These are phyloP conservation scores for Solanum dulcamara DNA, from an alignment of 257 asterid species.

Conservation along the genomic window DNA sequence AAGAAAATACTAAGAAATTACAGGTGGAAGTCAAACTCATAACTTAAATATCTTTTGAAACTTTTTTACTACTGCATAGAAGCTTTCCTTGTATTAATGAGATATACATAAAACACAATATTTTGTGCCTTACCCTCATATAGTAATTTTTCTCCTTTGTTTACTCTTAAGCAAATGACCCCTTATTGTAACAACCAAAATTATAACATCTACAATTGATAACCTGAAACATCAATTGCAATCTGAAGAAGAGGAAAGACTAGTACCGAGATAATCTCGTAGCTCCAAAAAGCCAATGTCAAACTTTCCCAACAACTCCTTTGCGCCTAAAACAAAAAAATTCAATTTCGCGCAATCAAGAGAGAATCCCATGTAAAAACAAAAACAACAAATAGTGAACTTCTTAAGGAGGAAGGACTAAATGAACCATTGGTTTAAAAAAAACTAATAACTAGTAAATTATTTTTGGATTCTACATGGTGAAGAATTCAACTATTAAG, in stretches of 20 bases:
- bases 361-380: not conserved
- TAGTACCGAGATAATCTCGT: slow-evolving; percentile 70
- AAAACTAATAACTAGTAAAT: not conserved
- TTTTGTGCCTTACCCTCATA: not conserved
- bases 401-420: not conserved
- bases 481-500: not conserved
- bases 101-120: not conserved
- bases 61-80: not conserved
- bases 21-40: not conserved
- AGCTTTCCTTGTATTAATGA: not conserved
- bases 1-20: not conserved
- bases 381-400: not conserved
- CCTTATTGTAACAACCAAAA: not conserved
- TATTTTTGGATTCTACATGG: not conserved
- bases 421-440: not conserved
- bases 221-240: not conserved
- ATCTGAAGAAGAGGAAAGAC: not conserved
- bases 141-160: not conserved
- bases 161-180: not conserved
- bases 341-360: not conserved
- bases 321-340: slow-evolving; percentile 40
- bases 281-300: slow-evolving; percentile 40
- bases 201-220: not conserved
- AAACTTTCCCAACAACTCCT: slow-evolving; percentile 28
- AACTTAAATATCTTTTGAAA: not conserved